Evolutionary conservation across 2,329 filamentous ascomycete genomes (phyloP), one percentile per base, ranked within the genome.

Genomic region (Exophiala lecanii-corni): DNA sequence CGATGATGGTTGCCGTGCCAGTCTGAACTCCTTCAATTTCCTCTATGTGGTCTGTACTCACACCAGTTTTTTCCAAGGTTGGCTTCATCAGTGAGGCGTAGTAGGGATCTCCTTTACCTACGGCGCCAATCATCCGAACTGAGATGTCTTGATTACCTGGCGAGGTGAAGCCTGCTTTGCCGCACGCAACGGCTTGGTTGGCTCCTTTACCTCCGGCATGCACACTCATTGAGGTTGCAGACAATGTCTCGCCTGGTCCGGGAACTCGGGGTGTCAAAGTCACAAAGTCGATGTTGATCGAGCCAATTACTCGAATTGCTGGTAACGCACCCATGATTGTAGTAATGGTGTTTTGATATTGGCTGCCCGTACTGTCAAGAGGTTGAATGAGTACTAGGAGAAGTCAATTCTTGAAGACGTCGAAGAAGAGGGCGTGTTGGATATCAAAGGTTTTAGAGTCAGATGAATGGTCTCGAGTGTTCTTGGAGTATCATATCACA

Each of bases 121-220:
- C 83, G 12, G 82, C 81, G 36, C 85, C 86, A 15, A 86, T 66
- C 83, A 91, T 89, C 57, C 76, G 72, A 28, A 89, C 76, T 3
- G 66, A 57, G 21, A 74, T 61, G 43, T 61, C 52, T 31, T 57
- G 56, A 35, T 49, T 49, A 4, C 50, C 52, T 13, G 52, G 39
- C 5, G 46, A 50, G 23, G 39, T 57, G 41, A 53, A 36, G 1
- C 86, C 92, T 38, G 94, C 78, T 51, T 91, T 86, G 38, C 83
- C 86, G 67, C 84, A 89, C 17, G 89, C 88, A 43, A 95, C 86
- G 47, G 89, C 89, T 70, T 97, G 91, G 71, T 97, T 97, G 48
- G 89, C 89, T 52, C 91, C 91, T 69, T 98, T 98, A 44, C 92
- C 91, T 57, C 91, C 92, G 20, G 85, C 82, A 32, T 85, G 89